phyloP scores from a whole-genome alignment of 1,139 yeast species.

The Scheffersomyces segobiensis region DNA sequence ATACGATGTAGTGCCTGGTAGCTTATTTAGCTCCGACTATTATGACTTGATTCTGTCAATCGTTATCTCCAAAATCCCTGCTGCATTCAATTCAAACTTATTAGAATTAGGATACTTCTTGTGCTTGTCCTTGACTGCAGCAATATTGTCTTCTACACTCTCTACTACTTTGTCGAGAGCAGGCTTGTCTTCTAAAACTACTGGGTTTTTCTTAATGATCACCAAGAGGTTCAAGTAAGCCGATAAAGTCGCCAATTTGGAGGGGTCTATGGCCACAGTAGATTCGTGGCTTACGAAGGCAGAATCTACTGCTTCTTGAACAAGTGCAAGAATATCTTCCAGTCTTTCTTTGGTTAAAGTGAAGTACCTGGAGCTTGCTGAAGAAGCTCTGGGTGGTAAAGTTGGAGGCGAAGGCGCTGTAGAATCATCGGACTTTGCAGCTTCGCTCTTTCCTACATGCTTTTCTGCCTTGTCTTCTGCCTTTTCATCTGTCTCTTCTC shows the following conservation, averaged over 20 bases:
- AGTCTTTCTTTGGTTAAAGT: slow-evolving; percentile 37
- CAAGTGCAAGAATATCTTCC: slow-evolving; percentile 39
- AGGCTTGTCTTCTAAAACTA: slow-evolving; percentile 17
- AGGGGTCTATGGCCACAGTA: slow-evolving; percentile 18
- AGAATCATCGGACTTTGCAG: neutral
- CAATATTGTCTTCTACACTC: slow-evolving; percentile 15
- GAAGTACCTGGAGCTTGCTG: slow-evolving; percentile 28
- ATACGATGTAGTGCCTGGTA: neutral
- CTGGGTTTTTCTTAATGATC: slow-evolving; percentile 34
- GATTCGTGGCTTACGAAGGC: slow-evolving; percentile 23
- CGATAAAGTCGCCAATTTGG: slow-evolving; percentile 44
- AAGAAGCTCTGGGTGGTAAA: slow-evolving; percentile 15
- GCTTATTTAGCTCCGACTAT: neutral
- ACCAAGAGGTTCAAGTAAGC: slow-evolving; percentile 58
- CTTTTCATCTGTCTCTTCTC: slow-evolving; percentile 5
- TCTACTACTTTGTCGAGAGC: slow-evolving; percentile 21
- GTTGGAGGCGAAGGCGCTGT: slow-evolving; percentile 23
- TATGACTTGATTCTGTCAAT: slow-evolving; percentile 32
- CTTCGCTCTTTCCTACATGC: neutral
- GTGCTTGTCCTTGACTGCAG: slow-evolving; percentile 13
- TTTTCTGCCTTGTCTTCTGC: slow-evolving; percentile 1
- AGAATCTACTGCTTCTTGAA: slow-evolving; percentile 31
- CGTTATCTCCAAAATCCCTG: slow-evolving; percentile 40
- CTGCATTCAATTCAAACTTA: slow-evolving; percentile 31
- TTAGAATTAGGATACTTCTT: slow-evolving; percentile 9